Evolutionary conservation across 352 stramenopile species (phyloP).

Genomic region (Saprolegnia diclina): DNA sequence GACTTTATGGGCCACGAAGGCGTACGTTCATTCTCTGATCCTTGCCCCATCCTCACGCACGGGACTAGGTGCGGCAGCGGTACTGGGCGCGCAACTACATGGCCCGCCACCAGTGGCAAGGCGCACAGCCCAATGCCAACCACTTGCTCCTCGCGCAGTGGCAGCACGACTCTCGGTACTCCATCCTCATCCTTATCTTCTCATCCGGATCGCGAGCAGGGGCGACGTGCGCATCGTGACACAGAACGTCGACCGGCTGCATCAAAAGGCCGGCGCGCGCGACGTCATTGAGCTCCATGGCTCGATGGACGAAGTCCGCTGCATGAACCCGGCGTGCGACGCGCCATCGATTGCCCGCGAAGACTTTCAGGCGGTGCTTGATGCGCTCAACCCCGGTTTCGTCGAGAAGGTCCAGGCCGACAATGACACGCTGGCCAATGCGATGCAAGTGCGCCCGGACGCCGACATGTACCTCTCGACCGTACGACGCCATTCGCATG

Average conservation of each 20-base stretch:
- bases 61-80: constrained; percentile 50
- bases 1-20: constrained; percentile 66
- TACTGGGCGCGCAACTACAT: constrained; percentile 92
- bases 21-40: neutral
- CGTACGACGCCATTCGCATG: neutral
- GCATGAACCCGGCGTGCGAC: constrained; percentile 72
- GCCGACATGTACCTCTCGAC: constrained; percentile 20
- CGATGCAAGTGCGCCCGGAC: constrained; percentile 7
- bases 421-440: neutral
- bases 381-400: constrained; percentile 64
- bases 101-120: constrained; percentile 78
- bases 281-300: constrained; percentile 94
- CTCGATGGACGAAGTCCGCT: constrained; percentile 83
- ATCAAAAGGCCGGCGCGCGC: constrained; percentile 83
- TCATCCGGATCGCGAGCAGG: neutral
- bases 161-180: constrained; percentile 41
- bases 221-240: constrained; percentile 69
- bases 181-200: neutral
- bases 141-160: constrained; percentile 86
- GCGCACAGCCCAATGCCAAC: constrained; percentile 77
- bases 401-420: constrained; percentile 3
- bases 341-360: constrained; percentile 55
- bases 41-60: neutral
- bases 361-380: constrained; percentile 84
- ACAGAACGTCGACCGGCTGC: constrained; percentile 97